Evolutionary conservation across 169 alveolate genomes (phyloP).

Genomic region (Plasmodium falciparum): DNA sequence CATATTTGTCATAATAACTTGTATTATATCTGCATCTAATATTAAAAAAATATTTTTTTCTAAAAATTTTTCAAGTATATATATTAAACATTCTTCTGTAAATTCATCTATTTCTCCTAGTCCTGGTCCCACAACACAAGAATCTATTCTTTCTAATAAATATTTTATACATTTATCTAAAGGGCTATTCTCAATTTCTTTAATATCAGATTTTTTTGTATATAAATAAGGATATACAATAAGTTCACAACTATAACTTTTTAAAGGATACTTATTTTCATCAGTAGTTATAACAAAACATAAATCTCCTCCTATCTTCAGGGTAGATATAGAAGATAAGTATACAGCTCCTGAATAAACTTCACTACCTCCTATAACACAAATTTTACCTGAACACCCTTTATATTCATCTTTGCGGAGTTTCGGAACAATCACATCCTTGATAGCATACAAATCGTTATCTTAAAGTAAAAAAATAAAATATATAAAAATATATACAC

Average conservation of each 20-base stretch:
- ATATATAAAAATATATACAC: neutral
- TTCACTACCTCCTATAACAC: slow-evolving; percentile 93
- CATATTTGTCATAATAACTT: slow-evolving; percentile 20
- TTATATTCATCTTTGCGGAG: slow-evolving; percentile 19
- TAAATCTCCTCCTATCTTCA: slow-evolving; percentile 93
- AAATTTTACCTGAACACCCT: slow-evolving; percentile 79
- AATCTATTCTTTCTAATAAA: slow-evolving; percentile 85
- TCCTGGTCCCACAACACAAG: slow-evolving; percentile 93
- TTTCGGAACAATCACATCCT: slow-evolving; percentile 15
- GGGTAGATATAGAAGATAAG: slow-evolving; percentile 91
- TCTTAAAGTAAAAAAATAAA: slow-evolving; percentile 31
- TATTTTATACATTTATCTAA: slow-evolving; percentile 74
- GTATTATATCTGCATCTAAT: slow-evolving; percentile 56
- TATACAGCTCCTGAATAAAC: slow-evolving; percentile 95
- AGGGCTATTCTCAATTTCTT: slow-evolving; percentile 1
- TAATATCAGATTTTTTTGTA: slow-evolving; percentile 73
- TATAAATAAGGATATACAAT: slow-evolving; percentile 90
- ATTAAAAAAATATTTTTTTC: slow-evolving; percentile 41
- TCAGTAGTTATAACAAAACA: slow-evolving; percentile 91
- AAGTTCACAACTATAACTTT: slow-evolving; percentile 94
- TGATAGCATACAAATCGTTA: slow-evolving; percentile 9
- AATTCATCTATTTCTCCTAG: slow-evolving; percentile 88
- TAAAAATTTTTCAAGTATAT: slow-evolving; percentile 21
- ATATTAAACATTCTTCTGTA: slow-evolving; percentile 32
- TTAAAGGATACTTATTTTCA: slow-evolving; percentile 92